A percentile compares a stretch with the other conserved stretches of the same genome.
Evolutionary conservation across 257 asterid species (phyloP).

Genomic region (Penstemon eatonii): DNA sequence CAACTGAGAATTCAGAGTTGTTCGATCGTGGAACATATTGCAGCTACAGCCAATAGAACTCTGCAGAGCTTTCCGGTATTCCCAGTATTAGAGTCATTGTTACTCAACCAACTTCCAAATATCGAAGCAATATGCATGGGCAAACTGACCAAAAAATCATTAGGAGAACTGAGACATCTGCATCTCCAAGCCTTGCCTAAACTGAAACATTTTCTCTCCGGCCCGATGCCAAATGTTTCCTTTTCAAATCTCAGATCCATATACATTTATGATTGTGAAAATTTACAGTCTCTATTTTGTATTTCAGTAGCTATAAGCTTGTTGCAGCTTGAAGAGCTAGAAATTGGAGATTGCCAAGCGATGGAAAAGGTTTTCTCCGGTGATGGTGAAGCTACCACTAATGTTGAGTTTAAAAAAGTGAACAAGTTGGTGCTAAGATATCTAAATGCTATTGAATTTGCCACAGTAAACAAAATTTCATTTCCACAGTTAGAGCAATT

Average conservation of each 20-base stretch:
- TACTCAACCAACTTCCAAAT: background rate
- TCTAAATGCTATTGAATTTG: constrained; percentile 24
- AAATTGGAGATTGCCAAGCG: constrained; percentile 23
- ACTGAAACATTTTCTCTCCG: constrained; percentile 13
- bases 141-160: constrained; percentile 21
- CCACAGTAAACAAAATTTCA: constrained; percentile 18
- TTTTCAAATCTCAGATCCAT: constrained; percentile 24
- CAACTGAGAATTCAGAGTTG: constrained; percentile 19
- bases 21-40: constrained; percentile 19
- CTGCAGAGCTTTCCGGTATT: constrained; percentile 2
- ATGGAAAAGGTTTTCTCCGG: constrained; percentile 29
- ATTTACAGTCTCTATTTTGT: constrained; percentile 27
- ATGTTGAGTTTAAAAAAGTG: constrained; percentile 28
- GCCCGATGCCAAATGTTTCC: constrained; percentile 12
- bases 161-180: constrained; percentile 23
- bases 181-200: constrained; percentile 17
- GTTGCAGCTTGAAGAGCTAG: constrained; percentile 30
- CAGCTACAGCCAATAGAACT: background rate
- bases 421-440: constrained; percentile 23
- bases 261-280: constrained; percentile 23
- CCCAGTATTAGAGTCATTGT: constrained; percentile 19
- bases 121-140: constrained; percentile 24
- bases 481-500: constrained; percentile 26
- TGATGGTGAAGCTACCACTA: background rate
- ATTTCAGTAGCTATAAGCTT: constrained; percentile 27